phyloP scores from a whole-genome alignment of 768 basidiomycete species.

The Lanmaoa rubissima region DNA sequence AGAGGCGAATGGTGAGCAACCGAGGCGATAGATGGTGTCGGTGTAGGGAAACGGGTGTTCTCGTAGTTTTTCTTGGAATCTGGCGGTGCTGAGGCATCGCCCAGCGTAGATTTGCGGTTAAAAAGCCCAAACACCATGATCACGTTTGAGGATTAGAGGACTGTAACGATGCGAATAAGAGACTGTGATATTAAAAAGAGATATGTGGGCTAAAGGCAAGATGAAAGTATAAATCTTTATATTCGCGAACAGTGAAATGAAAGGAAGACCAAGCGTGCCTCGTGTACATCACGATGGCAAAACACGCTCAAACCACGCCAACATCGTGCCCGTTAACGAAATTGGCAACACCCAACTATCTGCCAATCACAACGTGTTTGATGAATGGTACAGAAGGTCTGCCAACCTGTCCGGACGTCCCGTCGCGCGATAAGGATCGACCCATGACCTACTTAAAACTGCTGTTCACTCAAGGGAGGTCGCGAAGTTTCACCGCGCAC shows the following conservation, averaged over 20 bases:
- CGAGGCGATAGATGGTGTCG: slow-evolving; percentile 49
- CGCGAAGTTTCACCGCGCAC: background rate
- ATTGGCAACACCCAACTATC: background rate
- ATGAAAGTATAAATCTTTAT: slow-evolving; percentile 9
- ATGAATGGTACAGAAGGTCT: background rate
- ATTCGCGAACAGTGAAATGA: slow-evolving; percentile 13
- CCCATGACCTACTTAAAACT: background rate
- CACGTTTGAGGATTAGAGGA: background rate
- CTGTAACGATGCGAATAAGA: background rate
- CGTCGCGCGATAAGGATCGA: background rate
- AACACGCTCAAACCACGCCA: slow-evolving; percentile 16
- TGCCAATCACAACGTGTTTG: slow-evolving; percentile 9
- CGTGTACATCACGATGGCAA: slow-evolving; percentile 19
- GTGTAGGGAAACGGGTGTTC: slow-evolving; percentile 46
- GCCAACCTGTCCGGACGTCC: background rate
- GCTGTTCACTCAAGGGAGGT: too few species aligned
- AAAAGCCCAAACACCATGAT: slow-evolving; percentile 45
- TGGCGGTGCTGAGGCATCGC: slow-evolving; percentile 8
- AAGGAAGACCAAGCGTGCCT: slow-evolving; percentile 6
- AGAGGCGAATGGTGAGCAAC: slow-evolving; percentile 23
- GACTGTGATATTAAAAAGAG: slow-evolving; percentile 13
- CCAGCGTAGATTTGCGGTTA: slow-evolving; percentile 30
- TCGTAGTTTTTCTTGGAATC: slow-evolving; percentile 4
- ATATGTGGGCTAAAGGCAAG: background rate
- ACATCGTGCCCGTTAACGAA: slow-evolving; percentile 1